Conservation (phyloP, 116 monocot genomes). For the Iris pallida region DNA sequence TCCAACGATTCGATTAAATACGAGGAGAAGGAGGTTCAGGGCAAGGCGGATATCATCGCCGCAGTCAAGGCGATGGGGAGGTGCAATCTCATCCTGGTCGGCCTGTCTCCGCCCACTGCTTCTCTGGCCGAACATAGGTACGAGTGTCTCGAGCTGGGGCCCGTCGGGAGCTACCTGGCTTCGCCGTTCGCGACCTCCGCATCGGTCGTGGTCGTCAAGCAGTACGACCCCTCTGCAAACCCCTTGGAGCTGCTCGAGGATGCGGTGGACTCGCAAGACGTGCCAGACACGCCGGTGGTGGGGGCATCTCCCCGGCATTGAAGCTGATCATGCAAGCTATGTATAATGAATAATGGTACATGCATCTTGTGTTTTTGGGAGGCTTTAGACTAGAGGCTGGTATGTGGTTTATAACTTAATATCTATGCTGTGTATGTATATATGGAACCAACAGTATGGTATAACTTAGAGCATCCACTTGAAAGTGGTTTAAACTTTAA, state of each 20-base stretch:
- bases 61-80: constrained; percentile 15
- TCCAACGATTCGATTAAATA: constrained; percentile 10
- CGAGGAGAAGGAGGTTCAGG: constrained; percentile 10
- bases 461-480: too few species aligned
- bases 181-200: constrained; percentile 2
- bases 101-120: constrained; percentile 10
- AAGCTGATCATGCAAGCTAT: too few species aligned
- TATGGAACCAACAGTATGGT: too few species aligned
- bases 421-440: too few species aligned
- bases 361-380: too few species aligned
- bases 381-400: too few species aligned
- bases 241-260: not conserved
- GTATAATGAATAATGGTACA: too few species aligned
- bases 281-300: constrained; percentile 1
- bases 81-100: constrained; percentile 25
- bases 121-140: constrained; percentile 10
- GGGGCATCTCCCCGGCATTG: too few species aligned
- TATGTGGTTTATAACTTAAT: too few species aligned
- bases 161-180: constrained; percentile 32
- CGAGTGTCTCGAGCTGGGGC: constrained; percentile 50
- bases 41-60: constrained; percentile 13
- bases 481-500: too few species aligned
- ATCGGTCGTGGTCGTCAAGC: constrained; percentile 17
- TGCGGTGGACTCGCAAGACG: not conserved
- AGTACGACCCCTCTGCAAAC: constrained; percentile 10